Evolutionary conservation across 352 stramenopile species (phyloP).

Genomic region (Globisporangium echinulatum): DNA sequence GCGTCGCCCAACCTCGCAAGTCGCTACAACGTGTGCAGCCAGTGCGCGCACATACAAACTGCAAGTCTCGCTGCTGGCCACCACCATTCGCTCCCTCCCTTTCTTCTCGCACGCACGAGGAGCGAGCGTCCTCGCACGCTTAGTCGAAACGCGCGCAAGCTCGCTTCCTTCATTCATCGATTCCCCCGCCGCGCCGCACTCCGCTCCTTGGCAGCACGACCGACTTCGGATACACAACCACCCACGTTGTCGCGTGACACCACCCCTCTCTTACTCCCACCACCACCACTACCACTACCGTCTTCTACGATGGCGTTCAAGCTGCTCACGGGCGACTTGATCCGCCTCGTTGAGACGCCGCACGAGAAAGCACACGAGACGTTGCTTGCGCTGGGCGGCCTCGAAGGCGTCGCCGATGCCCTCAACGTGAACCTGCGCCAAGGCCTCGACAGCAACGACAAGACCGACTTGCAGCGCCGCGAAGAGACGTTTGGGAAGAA

Average conservation of each 20-base stretch:
- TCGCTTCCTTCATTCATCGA: constrained; percentile 12
- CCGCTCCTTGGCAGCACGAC: background rate
- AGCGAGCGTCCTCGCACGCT: constrained; percentile 9
- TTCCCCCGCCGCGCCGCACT: constrained; percentile 8
- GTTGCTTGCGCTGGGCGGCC: constrained; percentile 33
- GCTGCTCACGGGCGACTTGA: constrained; percentile 46
- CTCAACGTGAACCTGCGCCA: constrained; percentile 39
- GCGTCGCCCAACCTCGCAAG: background rate
- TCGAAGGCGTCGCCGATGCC: constrained; percentile 37
- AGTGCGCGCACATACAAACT: background rate
- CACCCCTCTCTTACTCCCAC: background rate
- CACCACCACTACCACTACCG: background rate
- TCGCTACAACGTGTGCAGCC: background rate
- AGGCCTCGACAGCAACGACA: constrained; percentile 39
- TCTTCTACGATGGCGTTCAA: constrained; percentile 29
- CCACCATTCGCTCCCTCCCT: background rate
- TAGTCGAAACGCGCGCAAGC: constrained; percentile 11
- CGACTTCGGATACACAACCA: background rate
- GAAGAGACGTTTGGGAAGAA: constrained; percentile 55
- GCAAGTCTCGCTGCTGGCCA: background rate
- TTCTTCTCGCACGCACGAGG: background rate
- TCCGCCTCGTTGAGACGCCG: constrained; percentile 58
- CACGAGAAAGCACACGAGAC: constrained; percentile 42
- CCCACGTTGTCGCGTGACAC: background rate
- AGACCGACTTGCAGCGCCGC: constrained; percentile 25